Evolutionary conservation across 441 rosid genomes (phyloP).

Genomic region (Erodium texanum): DNA sequence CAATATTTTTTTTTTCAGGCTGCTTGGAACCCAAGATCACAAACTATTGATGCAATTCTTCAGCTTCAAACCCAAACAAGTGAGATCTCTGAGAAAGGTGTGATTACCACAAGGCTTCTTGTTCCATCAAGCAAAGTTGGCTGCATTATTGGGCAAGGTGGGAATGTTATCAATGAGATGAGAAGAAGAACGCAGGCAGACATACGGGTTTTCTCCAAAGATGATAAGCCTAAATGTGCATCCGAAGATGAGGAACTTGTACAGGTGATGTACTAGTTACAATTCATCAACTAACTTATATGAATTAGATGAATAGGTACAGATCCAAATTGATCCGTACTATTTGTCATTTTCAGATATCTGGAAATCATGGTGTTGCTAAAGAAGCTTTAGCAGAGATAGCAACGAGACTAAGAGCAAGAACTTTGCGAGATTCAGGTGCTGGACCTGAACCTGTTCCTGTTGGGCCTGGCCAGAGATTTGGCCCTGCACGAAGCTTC

Average conservation of each 20-base stretch:
- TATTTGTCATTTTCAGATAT: slow-evolving; percentile 32
- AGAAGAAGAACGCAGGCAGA: slow-evolving; percentile 51
- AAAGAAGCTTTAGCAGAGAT: slow-evolving; percentile 56
- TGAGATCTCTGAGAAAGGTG: slow-evolving; percentile 41
- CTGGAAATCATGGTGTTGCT: slow-evolving; percentile 44
- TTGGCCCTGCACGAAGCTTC: slow-evolving; percentile 29
- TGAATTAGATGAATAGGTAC: neutral
- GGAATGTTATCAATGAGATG: slow-evolving; percentile 56
- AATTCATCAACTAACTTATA: slow-evolving; percentile 2
- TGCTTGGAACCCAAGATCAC: slow-evolving; percentile 39
- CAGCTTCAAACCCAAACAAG: slow-evolving; percentile 47
- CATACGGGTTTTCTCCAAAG: slow-evolving; percentile 46
- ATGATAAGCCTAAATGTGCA: slow-evolving; percentile 48
- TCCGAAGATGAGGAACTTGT: slow-evolving; percentile 57
- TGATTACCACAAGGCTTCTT: slow-evolving; percentile 41
- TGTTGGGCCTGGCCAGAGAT: slow-evolving; percentile 28
- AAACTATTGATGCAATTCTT: slow-evolving; percentile 46
- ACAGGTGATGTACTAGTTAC: slow-evolving; percentile 35
- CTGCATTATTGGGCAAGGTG: slow-evolving; percentile 59
- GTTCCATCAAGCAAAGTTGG: slow-evolving; percentile 57
- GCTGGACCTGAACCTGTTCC: slow-evolving; percentile 31
- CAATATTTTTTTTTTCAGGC: slow-evolving; percentile 31
- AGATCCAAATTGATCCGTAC: slow-evolving; percentile 17
- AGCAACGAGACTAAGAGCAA: slow-evolving; percentile 43
- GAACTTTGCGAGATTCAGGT: slow-evolving; percentile 45